Evolutionary conservation across 2,329 filamentous ascomycete species (phyloP), one percentile per base, ranked within the genome.

Genomic region (Talaromyces islandicus): DNA sequence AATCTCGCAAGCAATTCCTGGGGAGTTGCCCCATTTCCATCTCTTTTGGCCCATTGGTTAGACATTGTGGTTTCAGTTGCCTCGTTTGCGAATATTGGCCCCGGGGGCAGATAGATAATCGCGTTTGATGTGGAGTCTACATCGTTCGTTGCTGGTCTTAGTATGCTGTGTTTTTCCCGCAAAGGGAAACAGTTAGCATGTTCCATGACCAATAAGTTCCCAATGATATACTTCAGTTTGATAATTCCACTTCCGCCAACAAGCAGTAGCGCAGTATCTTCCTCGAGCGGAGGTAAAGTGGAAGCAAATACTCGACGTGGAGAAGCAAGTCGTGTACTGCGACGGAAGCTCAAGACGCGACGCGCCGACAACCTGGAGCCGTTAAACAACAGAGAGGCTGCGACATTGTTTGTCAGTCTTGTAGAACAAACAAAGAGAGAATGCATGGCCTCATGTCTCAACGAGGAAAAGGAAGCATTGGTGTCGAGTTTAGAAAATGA

Each of bases 1-100:
- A 62, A 63, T 7, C 69, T 65, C n/a, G 74, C 70, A 14, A 77
- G 64, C 1, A 60, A 38, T 59, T 69, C 66, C 38, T 71, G 69
- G 0, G 67, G 66, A 7, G 64, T 61, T 24, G 46, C 3, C 19
- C 11, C 19, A 24, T 46, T 24, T 24, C 5, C 43, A 24, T 46
- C 25, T 14, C 21, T 21, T 14, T 7, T 17, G 14, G 38, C 10
- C 57, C 4, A 4, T 12, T 46, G 43, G 19, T 5, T 24, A 11
- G 43, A 21, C 4, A 7, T 24, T 43, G 35, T 24, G 19, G n/a
- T 14, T n/a, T 30, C 27, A 57, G 1, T 29, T 29, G 43, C 51
- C n/a, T 38, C 27, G 29, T 48, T 3, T 25, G 52, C 24, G 30
- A 59, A 62, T 10, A 63, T 53, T 1, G 55, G 61, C 17, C 61